Evolutionary conservation across 768 basidiomycete species (phyloP).

Genomic region (Termitomyces bulborhizus): DNA sequence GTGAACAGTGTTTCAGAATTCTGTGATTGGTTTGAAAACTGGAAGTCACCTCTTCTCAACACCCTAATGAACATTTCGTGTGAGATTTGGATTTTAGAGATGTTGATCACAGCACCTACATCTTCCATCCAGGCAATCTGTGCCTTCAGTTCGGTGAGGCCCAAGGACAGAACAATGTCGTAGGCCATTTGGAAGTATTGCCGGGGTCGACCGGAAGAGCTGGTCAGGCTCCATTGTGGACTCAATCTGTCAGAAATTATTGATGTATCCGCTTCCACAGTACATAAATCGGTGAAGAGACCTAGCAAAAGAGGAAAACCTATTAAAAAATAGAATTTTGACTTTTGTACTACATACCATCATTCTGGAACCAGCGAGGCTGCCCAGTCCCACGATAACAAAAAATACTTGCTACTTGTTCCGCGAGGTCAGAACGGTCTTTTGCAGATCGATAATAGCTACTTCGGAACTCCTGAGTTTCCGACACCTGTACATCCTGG

Average conservation of each 20-base stretch:
- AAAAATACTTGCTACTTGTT: constrained; percentile 7
- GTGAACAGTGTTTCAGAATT: background rate
- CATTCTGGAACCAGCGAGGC: background rate
- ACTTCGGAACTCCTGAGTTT: constrained; percentile 19
- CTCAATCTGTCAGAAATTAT: background rate
- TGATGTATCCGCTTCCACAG: constrained; percentile 15
- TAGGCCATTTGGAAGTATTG: constrained; percentile 26
- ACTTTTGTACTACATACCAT: background rate
- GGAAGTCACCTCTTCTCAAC: background rate
- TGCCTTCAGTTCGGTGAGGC: constrained; percentile 46
- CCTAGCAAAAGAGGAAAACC: constrained; percentile 11
- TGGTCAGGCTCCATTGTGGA: background rate
- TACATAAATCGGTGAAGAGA: constrained; percentile 7
- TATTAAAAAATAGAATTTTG: constrained; percentile 6
- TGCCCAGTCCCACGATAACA: constrained; percentile 21
- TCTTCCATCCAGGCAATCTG: constrained; percentile 37
- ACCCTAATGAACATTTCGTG: background rate
- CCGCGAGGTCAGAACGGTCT: background rate
- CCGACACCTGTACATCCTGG: constrained; percentile 30
- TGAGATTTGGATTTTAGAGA: background rate
- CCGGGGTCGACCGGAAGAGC: background rate
- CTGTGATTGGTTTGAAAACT: background rate
- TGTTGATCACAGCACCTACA: background rate
- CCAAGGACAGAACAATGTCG: constrained; percentile 43
- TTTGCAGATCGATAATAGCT: background rate